Conservation (phyloP, 495 filamentous ascomycete species). For the Daldinia concentrica region DNA sequence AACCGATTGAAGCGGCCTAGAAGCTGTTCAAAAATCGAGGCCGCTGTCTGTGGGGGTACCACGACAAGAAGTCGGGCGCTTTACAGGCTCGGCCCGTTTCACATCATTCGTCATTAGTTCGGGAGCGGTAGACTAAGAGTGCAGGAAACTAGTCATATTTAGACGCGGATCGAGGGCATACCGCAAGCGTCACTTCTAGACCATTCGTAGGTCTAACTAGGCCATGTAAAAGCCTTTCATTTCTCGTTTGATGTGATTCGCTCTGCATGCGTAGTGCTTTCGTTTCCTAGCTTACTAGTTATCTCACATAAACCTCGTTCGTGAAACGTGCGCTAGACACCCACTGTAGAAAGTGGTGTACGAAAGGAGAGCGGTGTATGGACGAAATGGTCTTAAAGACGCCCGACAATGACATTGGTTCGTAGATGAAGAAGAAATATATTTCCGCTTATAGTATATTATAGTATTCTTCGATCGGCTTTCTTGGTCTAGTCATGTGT, state of each 20-base stretch:
- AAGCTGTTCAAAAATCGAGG: constrained; percentile 3
- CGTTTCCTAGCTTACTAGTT: not conserved
- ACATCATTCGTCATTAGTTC: constrained; percentile 6
- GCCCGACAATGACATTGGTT: not conserved
- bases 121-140: constrained; percentile 5
- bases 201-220: constrained; percentile 20
- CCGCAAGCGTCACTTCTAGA: constrained; percentile 19
- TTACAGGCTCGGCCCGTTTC: constrained; percentile 10
- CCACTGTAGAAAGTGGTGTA: not conserved
- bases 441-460: constrained; percentile 15
- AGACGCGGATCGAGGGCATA: not conserved
- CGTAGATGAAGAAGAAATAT: constrained; percentile 16
- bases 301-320: constrained; percentile 19
- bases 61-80: constrained; percentile 9
- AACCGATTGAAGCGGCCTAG: constrained; percentile 9
- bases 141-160: constrained; percentile 1
- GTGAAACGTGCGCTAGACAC: not conserved
- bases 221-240: not conserved
- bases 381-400: not conserved
- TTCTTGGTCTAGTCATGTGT: not conserved
- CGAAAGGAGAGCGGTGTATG: not conserved
- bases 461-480: not conserved
- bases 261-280: constrained; percentile 12
- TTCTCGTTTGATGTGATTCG: constrained; percentile 19
- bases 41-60: constrained; percentile 10